Percentiles rank a stretch among this genome's conserved stretches.
Conservation (phyloP, 495 filamentous ascomycete species). For the Penicillium lagena region DNA sequence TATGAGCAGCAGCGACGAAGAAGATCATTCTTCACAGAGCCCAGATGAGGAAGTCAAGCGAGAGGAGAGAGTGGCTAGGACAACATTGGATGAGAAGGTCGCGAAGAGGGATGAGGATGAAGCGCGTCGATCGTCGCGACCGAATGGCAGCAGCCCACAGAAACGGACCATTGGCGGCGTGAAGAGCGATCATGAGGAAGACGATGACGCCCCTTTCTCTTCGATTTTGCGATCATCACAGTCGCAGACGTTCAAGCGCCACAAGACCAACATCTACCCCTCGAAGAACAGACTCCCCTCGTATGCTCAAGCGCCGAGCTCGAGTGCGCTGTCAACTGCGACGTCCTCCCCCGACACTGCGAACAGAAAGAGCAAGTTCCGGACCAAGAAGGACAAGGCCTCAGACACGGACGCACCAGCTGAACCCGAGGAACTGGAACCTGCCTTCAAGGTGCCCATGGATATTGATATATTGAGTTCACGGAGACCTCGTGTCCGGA, state of each 20-base stretch:
- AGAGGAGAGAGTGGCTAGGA: too few relatives aligned
- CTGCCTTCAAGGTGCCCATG: slow-evolving; percentile 21
- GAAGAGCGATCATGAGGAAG: slow-evolving; percentile 9
- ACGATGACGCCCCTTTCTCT: slow-evolving; percentile 6
- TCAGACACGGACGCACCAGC: not conserved
- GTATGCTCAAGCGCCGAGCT: slow-evolving; percentile 5
- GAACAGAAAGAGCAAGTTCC: not conserved
- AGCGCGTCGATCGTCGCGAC: too few relatives aligned
- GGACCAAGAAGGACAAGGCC: slow-evolving; percentile 1
- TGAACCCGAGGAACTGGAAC: slow-evolving; percentile 6
- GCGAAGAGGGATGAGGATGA: too few relatives aligned
- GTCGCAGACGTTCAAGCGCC: slow-evolving; percentile 17
- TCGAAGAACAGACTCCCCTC: slow-evolving; percentile 8
- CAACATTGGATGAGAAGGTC: too few relatives aligned
- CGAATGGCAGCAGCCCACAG: not conserved
- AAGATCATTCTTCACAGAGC: too few relatives aligned
- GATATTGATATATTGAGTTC: slow-evolving; percentile 16
- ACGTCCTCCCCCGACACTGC: slow-evolving; percentile 3
- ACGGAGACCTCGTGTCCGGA: slow-evolving; percentile 3
- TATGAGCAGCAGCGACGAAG: too few relatives aligned
- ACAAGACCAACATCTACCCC: slow-evolving; percentile 10
- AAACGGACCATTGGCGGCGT: slow-evolving; percentile 1
- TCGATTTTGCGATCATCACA: not conserved
- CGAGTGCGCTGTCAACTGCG: slow-evolving; percentile 8
- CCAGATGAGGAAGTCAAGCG: too few relatives aligned